Evolutionary conservation across 495 filamentous ascomycete species (phyloP).

Genomic region (Xylaria flabelliformis): DNA sequence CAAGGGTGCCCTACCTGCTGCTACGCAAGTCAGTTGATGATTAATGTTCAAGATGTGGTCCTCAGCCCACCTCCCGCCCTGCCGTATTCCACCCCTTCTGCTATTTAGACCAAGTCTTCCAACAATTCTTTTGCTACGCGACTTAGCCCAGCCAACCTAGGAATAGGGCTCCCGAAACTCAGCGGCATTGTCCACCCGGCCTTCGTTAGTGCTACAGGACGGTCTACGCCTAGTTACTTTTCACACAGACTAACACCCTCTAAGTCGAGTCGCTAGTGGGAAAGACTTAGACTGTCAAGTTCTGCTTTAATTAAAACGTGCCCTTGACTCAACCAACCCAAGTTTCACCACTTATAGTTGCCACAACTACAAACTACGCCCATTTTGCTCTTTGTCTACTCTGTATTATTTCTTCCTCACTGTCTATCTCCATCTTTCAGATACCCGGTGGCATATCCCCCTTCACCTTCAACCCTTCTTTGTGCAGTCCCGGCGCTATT

Average conservation of each 20-base stretch:
- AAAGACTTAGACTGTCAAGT: conserved; percentile 5
- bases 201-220: not conserved
- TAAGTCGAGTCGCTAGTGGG: conserved; percentile 12
- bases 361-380: not conserved
- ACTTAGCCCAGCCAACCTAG: not conserved
- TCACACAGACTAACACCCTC: not conserved
- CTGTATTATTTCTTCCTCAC: not conserved
- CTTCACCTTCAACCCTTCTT: conserved; percentile 1
- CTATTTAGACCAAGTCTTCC: conserved; percentile 8
- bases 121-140: conserved; percentile 14
- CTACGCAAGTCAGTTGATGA: conserved; percentile 4
- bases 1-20: conserved; percentile 16
- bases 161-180: conserved; percentile 13
- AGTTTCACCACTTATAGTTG: conserved; percentile 10
- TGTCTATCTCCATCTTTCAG: not conserved
- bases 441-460: not conserved
- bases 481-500: conserved; percentile 11
- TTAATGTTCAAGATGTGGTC: conserved; percentile 19
- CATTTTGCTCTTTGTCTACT: not conserved
- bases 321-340: conserved; percentile 19
- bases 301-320: not conserved
- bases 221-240: conserved; percentile 5
- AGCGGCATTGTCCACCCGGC: conserved; percentile 3
- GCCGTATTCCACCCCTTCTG: not conserved
- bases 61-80: conserved; percentile 14